phyloP scores from a whole-genome alignment of 345 rosid genomes.

The Citrus hindsii region DNA sequence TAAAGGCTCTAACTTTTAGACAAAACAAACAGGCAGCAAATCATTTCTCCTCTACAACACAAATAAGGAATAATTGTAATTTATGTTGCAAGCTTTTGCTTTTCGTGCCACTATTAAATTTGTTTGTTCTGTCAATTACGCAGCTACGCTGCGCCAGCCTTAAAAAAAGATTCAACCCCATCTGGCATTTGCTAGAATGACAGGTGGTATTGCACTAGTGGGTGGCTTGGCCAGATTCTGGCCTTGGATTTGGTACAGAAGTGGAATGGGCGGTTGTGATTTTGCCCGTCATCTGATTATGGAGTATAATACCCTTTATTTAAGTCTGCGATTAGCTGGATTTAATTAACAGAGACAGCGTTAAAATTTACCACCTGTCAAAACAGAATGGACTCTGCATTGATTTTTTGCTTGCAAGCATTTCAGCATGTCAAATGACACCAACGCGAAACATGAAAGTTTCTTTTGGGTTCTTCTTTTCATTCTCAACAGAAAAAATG shows the following conservation, averaged over 20 bases:
- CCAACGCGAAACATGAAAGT: neutral
- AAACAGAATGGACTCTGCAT: neutral
- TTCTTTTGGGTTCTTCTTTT: neutral
- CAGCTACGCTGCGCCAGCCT: neutral
- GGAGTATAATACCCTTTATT: neutral
- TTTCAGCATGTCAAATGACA: neutral
- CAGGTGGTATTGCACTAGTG: neutral
- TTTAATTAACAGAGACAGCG: neutral
- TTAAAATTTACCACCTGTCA: neutral
- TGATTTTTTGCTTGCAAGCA: neutral
- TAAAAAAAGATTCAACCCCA: neutral
- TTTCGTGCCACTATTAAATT: neutral
- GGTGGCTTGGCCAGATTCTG: neutral
- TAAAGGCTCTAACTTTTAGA: conserved; percentile 7
- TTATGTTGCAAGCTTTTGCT: neutral
- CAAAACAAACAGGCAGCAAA: neutral
- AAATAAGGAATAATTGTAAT: conserved; percentile 1
- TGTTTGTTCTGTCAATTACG: neutral
- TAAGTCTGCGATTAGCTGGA: neutral
- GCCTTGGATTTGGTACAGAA: neutral
- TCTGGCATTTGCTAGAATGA: neutral
- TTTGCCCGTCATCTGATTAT: neutral
- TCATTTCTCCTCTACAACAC: neutral
- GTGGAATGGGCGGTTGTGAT: neutral
- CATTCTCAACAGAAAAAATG: neutral